A percentile compares a stretch with the other conserved stretches of the same genome.
Evolutionary conservation across 2,329 filamentous ascomycete genomes (phyloP).

Genomic region (Hypoxylon sp.): DNA sequence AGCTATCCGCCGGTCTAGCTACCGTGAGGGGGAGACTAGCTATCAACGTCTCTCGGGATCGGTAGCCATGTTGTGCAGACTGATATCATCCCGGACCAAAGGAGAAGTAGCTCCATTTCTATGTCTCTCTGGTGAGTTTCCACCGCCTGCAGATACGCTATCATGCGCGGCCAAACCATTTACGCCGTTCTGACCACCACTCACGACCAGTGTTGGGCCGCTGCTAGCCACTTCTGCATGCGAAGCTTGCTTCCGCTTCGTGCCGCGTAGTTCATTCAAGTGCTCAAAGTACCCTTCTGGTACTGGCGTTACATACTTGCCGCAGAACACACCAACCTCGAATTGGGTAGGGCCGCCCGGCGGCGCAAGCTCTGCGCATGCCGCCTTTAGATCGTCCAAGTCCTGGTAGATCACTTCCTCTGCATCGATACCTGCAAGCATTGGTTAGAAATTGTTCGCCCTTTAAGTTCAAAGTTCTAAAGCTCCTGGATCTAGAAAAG

Average conservation of each 20-base stretch:
- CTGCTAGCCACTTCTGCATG: conserved; percentile 40
- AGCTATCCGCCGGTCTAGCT: conserved; percentile 10
- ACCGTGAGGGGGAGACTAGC: not conserved
- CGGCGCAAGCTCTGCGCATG: conserved; percentile 79
- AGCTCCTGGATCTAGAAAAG: not conserved
- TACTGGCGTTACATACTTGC: conserved; percentile 85
- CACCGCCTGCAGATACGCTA: conserved; percentile 10
- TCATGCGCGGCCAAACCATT: conserved; percentile 22
- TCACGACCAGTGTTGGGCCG: conserved; percentile 33
- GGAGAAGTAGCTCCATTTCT: conserved; percentile 28
- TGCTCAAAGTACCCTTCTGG: conserved; percentile 85
- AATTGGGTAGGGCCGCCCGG: conserved; percentile 72
- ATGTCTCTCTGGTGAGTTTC: conserved; percentile 7
- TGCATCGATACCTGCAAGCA: conserved; percentile 65
- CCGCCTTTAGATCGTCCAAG: conserved; percentile 81
- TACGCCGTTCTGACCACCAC: conserved; percentile 20
- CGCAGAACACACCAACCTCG: conserved; percentile 92
- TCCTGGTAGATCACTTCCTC: conserved; percentile 82
- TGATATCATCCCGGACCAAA: conserved; percentile 42
- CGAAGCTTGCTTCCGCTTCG: conserved; percentile 66
- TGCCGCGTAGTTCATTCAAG: conserved; percentile 76
- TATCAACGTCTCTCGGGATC: conserved; percentile 39
- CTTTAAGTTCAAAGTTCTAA: not conserved
- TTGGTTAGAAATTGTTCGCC: conserved; percentile 42
- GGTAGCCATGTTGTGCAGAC: conserved; percentile 44